These are phyloP conservation scores for Camptophora hylomeconis DNA, from an alignment of 2,329 filamentous ascomycete species.

Conservation along the genomic window DNA sequence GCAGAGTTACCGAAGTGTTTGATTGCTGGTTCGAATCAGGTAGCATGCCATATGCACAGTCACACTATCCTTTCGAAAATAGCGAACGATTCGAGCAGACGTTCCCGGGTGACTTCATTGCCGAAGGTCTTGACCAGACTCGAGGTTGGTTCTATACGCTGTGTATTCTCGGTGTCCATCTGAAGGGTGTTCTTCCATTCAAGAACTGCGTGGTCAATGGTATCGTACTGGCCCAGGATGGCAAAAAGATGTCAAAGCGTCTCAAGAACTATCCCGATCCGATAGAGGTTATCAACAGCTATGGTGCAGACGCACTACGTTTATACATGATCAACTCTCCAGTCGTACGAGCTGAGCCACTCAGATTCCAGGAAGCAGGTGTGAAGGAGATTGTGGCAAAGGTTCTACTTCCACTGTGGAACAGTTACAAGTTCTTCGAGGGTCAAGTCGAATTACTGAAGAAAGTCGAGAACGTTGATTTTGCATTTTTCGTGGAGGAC, in stretches of 20 bases:
- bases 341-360: slow-evolving; percentile 70
- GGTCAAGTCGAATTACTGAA: slow-evolving; percentile 72
- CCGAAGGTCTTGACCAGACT: slow-evolving; percentile 77
- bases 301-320: slow-evolving; percentile 76
- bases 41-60: slow-evolving; percentile 76
- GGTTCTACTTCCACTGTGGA: slow-evolving; percentile 76
- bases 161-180: slow-evolving; percentile 66
- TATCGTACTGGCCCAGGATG: slow-evolving; percentile 75
- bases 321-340: slow-evolving; percentile 90
- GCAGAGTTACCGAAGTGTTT: slow-evolving; percentile 70
- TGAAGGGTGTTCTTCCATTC: slow-evolving; percentile 70
- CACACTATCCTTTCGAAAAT: slow-evolving; percentile 79
- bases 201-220: slow-evolving; percentile 84
- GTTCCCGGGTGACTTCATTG: slow-evolving; percentile 80
- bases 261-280: slow-evolving; percentile 87
- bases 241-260: slow-evolving; percentile 92
- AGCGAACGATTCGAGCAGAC: slow-evolving; percentile 59
- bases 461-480: slow-evolving; percentile 67
- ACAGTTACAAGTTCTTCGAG: slow-evolving; percentile 84
- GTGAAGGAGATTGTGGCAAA: slow-evolving; percentile 84
- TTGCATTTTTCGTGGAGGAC: slow-evolving; percentile 57
- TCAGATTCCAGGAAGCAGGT: slow-evolving; percentile 72
- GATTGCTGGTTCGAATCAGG: slow-evolving; percentile 91
- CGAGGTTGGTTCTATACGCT: slow-evolving; percentile 89
- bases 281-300: slow-evolving; percentile 61